Evolutionary conservation across 441 rosid genomes (phyloP).

Genomic region (Mallotus japonicus): DNA sequence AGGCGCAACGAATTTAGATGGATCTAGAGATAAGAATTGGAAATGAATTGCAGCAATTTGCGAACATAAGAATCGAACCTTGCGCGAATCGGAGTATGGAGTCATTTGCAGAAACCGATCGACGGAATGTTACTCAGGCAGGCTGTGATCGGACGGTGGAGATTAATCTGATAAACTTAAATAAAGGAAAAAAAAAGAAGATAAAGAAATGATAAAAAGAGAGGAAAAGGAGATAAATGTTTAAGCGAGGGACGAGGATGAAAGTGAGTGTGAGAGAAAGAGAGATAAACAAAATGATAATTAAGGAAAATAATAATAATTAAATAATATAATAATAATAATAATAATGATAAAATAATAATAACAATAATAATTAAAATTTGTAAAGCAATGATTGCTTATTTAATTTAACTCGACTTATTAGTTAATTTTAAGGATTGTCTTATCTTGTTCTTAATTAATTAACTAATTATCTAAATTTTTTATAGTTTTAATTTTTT

Average conservation of each 20-base stretch:
- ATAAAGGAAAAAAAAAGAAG: slow-evolving; percentile 12
- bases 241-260: slow-evolving; percentile 6
- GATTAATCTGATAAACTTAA: slow-evolving; percentile 25
- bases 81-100: slow-evolving; percentile 20
- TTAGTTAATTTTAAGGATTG: background rate
- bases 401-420: background rate
- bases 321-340: background rate
- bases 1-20: slow-evolving; percentile 14
- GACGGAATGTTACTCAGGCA: slow-evolving; percentile 15
- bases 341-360: background rate
- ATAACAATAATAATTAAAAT: background rate
- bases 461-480: no score
- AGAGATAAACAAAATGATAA: background rate
- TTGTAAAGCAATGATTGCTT: background rate
- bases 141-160: slow-evolving; percentile 24
- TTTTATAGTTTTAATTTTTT: no score
- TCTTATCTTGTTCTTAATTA: background rate
- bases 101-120: slow-evolving; percentile 30
- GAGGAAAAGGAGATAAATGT: background rate
- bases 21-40: slow-evolving; percentile 21
- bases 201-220: slow-evolving; percentile 18
- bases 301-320: background rate
- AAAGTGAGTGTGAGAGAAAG: slow-evolving; percentile 18
- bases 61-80: slow-evolving; percentile 19
- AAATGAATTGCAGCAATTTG: slow-evolving; percentile 8